A percentile compares a stretch with the other conserved stretches of the same genome.
These are phyloP conservation scores for Metarhizium guizhouense DNA, from an alignment of 2,329 filamentous ascomycete genomes.

Conservation along the genomic window DNA sequence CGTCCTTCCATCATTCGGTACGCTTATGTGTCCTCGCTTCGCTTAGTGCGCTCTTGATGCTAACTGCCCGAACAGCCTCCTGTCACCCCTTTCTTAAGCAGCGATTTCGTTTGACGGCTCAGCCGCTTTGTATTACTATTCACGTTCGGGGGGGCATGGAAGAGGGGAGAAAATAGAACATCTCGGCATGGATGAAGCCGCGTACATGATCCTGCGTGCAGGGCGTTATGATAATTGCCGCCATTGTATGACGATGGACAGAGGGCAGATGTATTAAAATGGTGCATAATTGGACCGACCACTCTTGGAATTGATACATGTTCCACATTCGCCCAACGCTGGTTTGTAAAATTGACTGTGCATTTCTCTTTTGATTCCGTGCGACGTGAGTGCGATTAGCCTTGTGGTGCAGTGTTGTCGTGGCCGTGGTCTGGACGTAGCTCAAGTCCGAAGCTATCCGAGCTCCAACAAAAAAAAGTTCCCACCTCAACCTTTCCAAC, in stretches of 20 bases:
- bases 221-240: background rate
- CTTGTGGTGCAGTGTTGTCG: background rate
- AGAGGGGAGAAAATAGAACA: background rate
- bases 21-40: slow-evolving; percentile 7
- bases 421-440: slow-evolving; percentile 1
- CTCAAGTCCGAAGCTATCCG: background rate
- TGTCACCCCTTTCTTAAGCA: slow-evolving; percentile 54
- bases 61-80: slow-evolving; percentile 36
- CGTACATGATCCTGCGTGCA: background rate
- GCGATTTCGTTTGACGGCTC: background rate
- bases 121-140: background rate
- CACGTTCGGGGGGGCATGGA: background rate
- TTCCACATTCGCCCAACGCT: background rate
- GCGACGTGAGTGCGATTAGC: background rate
- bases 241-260: background rate
- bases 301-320: background rate
- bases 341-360: too few species aligned
- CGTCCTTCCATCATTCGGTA: slow-evolving; percentile 63
- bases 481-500: background rate
- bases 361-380: background rate
- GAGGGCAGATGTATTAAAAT: background rate
- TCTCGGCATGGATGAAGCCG: background rate
- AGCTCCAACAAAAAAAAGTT: slow-evolving; percentile 3
- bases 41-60: background rate
- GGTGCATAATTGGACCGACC: background rate